phyloP scores from a whole-genome alignment of 306 rosid species.

The Spatholobus suberectus region DNA sequence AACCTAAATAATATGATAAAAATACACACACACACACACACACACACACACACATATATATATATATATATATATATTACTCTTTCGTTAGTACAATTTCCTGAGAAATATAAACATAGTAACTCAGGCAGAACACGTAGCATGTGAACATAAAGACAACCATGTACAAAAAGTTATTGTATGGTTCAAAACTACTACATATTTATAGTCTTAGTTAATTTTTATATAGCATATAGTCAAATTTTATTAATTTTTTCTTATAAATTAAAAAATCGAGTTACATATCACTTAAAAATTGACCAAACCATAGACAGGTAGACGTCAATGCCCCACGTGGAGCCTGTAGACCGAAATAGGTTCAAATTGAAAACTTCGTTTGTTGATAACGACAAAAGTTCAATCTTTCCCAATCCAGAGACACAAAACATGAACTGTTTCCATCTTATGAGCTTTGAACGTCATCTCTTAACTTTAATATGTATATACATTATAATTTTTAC shows the following conservation, averaged over 20 bases:
- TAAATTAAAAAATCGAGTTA: neutral
- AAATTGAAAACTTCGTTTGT: neutral
- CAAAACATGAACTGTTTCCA: neutral
- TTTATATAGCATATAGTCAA: too few species aligned
- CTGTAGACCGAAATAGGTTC: neutral
- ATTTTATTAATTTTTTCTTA: too few species aligned
- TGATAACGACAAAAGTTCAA: neutral
- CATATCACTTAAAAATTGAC: neutral
- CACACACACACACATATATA: too few species aligned
- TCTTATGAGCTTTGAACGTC: slow-evolving; percentile 20
- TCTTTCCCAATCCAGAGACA: neutral
- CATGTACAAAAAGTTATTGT: neutral
- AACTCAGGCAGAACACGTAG: neutral
- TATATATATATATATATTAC: too few species aligned
- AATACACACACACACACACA: too few species aligned
- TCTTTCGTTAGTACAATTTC: neutral
- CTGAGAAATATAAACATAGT: neutral
- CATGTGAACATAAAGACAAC: neutral
- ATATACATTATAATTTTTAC: neutral
- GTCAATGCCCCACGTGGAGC: neutral
- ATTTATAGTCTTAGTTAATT: too few species aligned
- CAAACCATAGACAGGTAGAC: neutral
- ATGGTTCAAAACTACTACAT: neutral
- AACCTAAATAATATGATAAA: too few species aligned
- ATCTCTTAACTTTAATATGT: slow-evolving; percentile 22